Evolutionary conservation across 2,329 filamentous ascomycete genomes (phyloP), one percentile per base, ranked within the genome.

Genomic region (Neonectria sp.): DNA sequence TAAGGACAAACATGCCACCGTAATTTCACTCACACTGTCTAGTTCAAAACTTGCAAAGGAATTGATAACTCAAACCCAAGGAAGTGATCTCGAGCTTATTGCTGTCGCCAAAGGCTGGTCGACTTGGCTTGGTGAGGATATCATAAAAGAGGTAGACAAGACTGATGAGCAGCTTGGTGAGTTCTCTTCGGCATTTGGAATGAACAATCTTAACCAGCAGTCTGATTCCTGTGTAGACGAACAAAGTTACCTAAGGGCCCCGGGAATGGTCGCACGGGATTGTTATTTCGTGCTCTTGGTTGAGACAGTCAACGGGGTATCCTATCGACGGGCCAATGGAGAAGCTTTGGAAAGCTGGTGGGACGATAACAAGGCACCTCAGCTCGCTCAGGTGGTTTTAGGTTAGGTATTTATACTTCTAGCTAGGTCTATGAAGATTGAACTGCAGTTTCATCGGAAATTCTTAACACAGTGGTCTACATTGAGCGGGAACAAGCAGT

Each of bases 61-160:
- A 3, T 37, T 63, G 2, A 8, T 68, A 13, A 24, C 40, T 40
- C 11, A 35, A 17, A n/a, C 3, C 25, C 2, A 11, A 15, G 29
- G 31, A 24, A 25, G 9, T 7, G 4, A n/a, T 15, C 17, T 68
- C 0, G 55, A 68, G 13, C 51, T 67, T 2, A 27, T 67, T 6
- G 63, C 67, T 5, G 55, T 68, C 37, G 67, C 59, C 0, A 68
- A 60, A 43, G 63, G 59, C 2, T 68, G 59, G 67, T 68, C 67
- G 2, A 67, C 63, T 1, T 68, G 67, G 67, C 67, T 63, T 31
- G 67, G 63, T 5, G n/a, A 43, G 3, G 63, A 68, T 13, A 13
- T 60, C 13, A 35, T 66, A 33, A 7, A 24, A 15, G 27, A 46
- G n/a, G 15, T 27, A 1, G 8, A 13, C 8, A 13, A 17, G 6